Base-by-base conservation (phyloP, 1,284 basidiomycete genomes). In the Moniliophthora roreri region DNA sequence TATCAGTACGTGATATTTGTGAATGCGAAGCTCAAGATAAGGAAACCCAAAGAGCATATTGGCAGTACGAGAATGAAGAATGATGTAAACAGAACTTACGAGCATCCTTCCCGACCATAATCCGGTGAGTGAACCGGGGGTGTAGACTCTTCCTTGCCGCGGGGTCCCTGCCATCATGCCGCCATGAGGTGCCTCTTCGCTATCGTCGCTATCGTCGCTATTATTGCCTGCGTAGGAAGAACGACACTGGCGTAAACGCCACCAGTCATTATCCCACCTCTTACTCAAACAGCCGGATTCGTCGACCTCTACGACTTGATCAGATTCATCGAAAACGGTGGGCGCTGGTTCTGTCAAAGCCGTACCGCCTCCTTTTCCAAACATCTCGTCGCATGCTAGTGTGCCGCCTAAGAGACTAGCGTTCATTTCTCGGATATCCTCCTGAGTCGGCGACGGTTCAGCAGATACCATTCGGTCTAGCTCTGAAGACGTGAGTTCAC, bases 361-460 rank as follows among this genome's bases (percentile, higher is more conserved):
- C 10, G 55, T 53, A 5, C 55, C 55, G 7, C 55, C 55, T 15
- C 55, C 55, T 37, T 48, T 53, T 4, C 42, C 28, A 26, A 46
- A 54, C 3, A 48, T 21, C 28, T 23, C n/a, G 37, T 51, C 8
- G 11, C 52, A 32, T n/a, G 39, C 32, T 40, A 54, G 68, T 1
- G 55, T 52, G 21, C 66, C 65, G 37, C 69, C 63, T 73, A 56
- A 44, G 23, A 52, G 36, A 26, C 44, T 52, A 2, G 69, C 62
- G 57, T 89, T 88, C 60, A 84, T 67, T 60, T 87, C 83, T 10
- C 68, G 62, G 21, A 87, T 71, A 66, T 89, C 87, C 36, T 77
- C 84, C 53, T 79, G 76, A 0, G 84, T 87, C 0, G 79, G 77
- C 0, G 72, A 67, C 1, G 72, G 58, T 32, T 62, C 56, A 16